Base-by-base conservation (phyloP, 2,329 filamentous ascomycete species). In the Trichoderma hamatum region DNA sequence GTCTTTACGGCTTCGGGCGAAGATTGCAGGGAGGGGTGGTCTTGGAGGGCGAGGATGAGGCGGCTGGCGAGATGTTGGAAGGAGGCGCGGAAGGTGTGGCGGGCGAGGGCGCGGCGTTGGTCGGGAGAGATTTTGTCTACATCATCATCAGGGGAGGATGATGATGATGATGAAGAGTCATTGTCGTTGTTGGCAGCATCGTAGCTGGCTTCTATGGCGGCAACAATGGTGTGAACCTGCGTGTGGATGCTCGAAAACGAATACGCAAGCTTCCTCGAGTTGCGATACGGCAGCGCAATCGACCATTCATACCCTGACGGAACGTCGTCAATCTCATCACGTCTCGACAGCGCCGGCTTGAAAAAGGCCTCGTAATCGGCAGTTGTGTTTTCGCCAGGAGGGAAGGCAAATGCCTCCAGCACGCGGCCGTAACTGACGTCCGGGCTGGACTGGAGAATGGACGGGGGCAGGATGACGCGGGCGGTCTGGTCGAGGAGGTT, bases 401-500 rank as follows among this genome's bases (percentile, higher is more conserved):
- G 80, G 76, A 96, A 94, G 16, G 92, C 92, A 78, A 94, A 97
- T 5, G 83, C 73, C 76, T 98, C 95, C 21, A 99, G 86, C 21
- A 90, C 79, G 32, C 89, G 89, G 3, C 90, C 96, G 81, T 96
- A 98, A 84, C 93, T 93, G 65, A 92, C 90, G 73, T 87, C 86
- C 52, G 83, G 83, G 46, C 84, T 83, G 1, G 78, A 77, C 21
- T 84, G 80, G 26, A 95, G 78, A 3, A 89, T 72, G 0, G 83
- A 78, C 0, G 80, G 30, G 0, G 94, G 95, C 0, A 98, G 80
- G 69, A 97, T 88, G 19, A 85, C 83, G 58, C 96, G 88, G 9
- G 93, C 94, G 69, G 89, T 86, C 80, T 98, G 97, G 82, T 99
- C 96, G 39, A 99, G 83, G 74, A 92, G 88, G 79, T 97, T 93